phyloP scores from a whole-genome alignment of 176 grass and related monocot genomes.

The Eragrostis curvula region DNA sequence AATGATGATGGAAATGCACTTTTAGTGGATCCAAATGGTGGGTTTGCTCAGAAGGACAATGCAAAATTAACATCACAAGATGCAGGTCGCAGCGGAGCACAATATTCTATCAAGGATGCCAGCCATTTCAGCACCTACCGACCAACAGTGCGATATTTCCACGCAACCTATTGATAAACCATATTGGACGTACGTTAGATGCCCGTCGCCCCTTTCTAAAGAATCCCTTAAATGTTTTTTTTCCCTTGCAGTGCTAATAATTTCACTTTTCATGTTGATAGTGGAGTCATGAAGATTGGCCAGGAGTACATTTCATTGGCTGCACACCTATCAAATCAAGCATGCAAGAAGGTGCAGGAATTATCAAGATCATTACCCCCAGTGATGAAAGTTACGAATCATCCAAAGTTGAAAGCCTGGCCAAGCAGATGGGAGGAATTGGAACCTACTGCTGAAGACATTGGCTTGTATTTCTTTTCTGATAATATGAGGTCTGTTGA shows the following conservation, averaged over 20 bases:
- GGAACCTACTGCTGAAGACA: constrained; percentile 49
- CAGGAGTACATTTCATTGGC: constrained; percentile 52
- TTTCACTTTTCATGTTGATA: constrained; percentile 40
- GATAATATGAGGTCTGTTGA: constrained; percentile 52
- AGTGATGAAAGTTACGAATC: constrained; percentile 43
- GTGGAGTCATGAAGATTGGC: constrained; percentile 71
- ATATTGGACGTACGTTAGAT: constrained; percentile 54
- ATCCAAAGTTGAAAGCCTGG: constrained; percentile 58
- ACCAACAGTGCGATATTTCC: constrained; percentile 22
- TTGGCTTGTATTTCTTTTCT: constrained; percentile 81
- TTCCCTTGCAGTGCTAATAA: constrained; percentile 14
- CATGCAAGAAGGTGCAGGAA: constrained; percentile 57
- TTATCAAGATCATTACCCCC: constrained; percentile 52
- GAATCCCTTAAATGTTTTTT: background rate
- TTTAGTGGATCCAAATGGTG: background rate
- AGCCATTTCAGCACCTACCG: constrained; percentile 17
- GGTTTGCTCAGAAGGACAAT: constrained; percentile 8
- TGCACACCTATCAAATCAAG: constrained; percentile 65
- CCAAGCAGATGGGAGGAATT: constrained; percentile 55
- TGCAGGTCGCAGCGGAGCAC: background rate
- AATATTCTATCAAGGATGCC: constrained; percentile 8
- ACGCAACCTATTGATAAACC: constrained; percentile 35
- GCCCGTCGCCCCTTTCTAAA: constrained; percentile 11
- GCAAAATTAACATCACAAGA: constrained; percentile 18
- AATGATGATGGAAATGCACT: constrained; percentile 23